Evolutionary conservation across 164 flowering plant genomes (phyloP), one percentile per base, ranked within the genome.

Genomic region (Euptelea pleiosperma): DNA sequence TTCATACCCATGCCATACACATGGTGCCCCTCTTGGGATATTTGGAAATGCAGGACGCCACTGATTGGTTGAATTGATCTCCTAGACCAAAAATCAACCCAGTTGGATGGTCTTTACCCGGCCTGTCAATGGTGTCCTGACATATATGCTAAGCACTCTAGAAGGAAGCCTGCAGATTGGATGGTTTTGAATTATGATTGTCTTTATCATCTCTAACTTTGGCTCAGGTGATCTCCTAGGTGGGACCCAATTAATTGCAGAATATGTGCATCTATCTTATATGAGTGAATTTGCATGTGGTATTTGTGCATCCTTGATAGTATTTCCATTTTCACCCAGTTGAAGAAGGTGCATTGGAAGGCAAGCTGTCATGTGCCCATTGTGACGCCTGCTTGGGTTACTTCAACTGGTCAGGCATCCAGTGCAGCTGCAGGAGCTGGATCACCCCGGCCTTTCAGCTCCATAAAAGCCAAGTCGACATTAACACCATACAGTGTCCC

Each of bases 401-500:
- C 76, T 93, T 93, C 82, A 90, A 90, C 60, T 93, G 98, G 98
- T 80, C 91, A 21, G 99, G 99, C 40, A 82, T 86, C 68, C 97
- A 85, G 55, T 93, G 99, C 80, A 90, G 90, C 53, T 93, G 99
- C 44, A 97, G 99, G n/a, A 86, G 92, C 66, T 93, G 99, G 99
- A 82, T 93, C 59, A 90, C 96, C 22, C 99, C 99, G 2, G 99
- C 95, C 30, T 93, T 93, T 74, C 99, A 93, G 77, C 83, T 93
- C 58, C 96, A 93, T 43, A 88, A 82, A 71, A 65, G 88, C 69
- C 82, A 84, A 45, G 79, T 90, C 3, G 99, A 93, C 52, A 48
- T 75, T 55, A 84, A 91, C 77, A 77, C 81, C 8, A 36, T 85
- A 53, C 86, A 67, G 51, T 40, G n/a, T n/a, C n/a, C n/a, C n/a